Evolutionary conservation across 1,139 yeast genomes (phyloP).

Genomic region (Casaregolazyma suthepensis): DNA sequence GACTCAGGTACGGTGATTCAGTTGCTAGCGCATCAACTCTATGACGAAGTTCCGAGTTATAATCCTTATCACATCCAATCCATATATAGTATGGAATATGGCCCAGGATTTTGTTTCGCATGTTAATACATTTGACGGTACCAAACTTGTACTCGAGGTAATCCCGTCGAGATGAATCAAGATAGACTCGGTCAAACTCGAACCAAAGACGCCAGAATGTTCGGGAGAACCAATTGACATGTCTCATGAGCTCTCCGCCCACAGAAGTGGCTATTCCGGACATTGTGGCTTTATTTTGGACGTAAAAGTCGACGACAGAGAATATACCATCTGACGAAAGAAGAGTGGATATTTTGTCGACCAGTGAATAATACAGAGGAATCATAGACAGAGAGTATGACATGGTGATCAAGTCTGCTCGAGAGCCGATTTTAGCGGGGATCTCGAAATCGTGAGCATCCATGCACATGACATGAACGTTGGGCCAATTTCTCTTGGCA

Average conservation of each 20-base stretch:
- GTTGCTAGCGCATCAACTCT: slow-evolving; percentile 69
- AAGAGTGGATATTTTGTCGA: slow-evolving; percentile 56
- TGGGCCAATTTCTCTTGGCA: slow-evolving; percentile 48
- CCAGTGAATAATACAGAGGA: slow-evolving; percentile 74
- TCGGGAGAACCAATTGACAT: slow-evolving; percentile 69
- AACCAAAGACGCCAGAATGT: slow-evolving; percentile 87
- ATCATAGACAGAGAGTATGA: slow-evolving; percentile 81
- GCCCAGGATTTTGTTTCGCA: slow-evolving; percentile 59
- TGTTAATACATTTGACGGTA: slow-evolving; percentile 65
- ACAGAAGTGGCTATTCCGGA: slow-evolving; percentile 68
- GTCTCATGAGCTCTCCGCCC: slow-evolving; percentile 66
- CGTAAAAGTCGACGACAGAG: slow-evolving; percentile 75
- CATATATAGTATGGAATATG: slow-evolving; percentile 76
- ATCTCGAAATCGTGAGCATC: slow-evolving; percentile 66
- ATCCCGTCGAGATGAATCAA: slow-evolving; percentile 76
- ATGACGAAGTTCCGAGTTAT: slow-evolving; percentile 53
- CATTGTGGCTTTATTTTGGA: slow-evolving; percentile 58
- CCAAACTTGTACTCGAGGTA: slow-evolving; percentile 78
- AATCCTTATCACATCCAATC: slow-evolving; percentile 70
- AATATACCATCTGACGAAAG: slow-evolving; percentile 54
- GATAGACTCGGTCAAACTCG: slow-evolving; percentile 73
- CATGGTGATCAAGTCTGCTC: slow-evolving; percentile 66
- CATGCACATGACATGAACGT: slow-evolving; percentile 64
- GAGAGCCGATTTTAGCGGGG: slow-evolving; percentile 28
- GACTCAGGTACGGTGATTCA: slow-evolving; percentile 75